phyloP scores from a whole-genome alignment of 805 yeast species.

The Metschnikowia kofuensis region DNA sequence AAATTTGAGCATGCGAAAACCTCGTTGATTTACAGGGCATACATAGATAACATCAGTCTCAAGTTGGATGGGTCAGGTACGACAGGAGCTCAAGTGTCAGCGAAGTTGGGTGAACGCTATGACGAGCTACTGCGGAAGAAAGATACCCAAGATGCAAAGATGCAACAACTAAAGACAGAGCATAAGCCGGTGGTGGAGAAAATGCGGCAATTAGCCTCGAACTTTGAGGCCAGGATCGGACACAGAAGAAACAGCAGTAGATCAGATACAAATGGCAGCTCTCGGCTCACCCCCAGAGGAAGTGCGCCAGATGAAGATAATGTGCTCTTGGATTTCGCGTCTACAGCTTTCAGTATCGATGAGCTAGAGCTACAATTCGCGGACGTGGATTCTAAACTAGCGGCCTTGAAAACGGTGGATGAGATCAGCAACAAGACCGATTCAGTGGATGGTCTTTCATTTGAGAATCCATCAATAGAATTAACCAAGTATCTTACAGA shows the following conservation, averaged over 20 bases:
- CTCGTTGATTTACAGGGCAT: conserved; percentile 24
- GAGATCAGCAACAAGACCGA: conserved; percentile 9
- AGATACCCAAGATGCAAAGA: conserved; percentile 17
- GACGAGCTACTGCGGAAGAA: conserved; percentile 19
- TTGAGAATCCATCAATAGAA: conserved; percentile 12
- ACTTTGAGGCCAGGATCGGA: conserved; percentile 20
- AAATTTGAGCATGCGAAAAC: conserved; percentile 29
- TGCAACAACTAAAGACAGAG: conserved; percentile 24
- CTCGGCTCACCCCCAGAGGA: conserved; percentile 1
- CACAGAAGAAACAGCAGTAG: background rate
- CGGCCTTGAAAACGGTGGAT: conserved; percentile 15
- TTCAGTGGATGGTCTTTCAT: background rate
- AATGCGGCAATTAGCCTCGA: conserved; percentile 25
- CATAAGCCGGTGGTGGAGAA: conserved; percentile 37
- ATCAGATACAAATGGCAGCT: background rate
- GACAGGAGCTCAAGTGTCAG: conserved; percentile 14
- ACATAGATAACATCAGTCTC: conserved; percentile 22
- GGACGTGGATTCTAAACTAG: conserved; percentile 19
- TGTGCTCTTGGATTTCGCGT: conserved; percentile 2
- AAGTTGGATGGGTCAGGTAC: conserved; percentile 17
- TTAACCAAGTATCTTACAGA: conserved; percentile 20
- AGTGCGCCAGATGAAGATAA: conserved; percentile 5
- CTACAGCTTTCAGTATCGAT: conserved; percentile 17
- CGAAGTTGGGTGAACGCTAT: conserved; percentile 22
- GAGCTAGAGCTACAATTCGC: conserved; percentile 21